phyloP scores from a whole-genome alignment of 208 protist genomes.

The Leishmania braziliensis region DNA sequence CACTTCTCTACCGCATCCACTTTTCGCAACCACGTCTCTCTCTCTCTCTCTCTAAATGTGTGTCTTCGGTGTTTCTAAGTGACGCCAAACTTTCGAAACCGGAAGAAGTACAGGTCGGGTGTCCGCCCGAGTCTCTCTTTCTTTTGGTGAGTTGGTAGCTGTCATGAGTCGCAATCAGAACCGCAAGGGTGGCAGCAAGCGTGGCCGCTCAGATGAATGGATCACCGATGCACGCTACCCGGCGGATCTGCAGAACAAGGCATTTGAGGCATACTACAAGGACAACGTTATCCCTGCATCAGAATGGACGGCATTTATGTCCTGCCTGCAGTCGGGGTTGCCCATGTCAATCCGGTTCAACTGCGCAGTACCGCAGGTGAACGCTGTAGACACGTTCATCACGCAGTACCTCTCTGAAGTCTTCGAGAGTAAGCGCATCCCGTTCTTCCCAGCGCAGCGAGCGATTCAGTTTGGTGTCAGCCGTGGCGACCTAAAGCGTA shows the following conservation, averaged over 20 bases:
- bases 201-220: constrained; percentile 64
- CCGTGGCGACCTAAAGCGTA: constrained; percentile 82
- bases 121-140: not conserved
- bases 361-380: constrained; percentile 28
- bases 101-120: constrained; percentile 5
- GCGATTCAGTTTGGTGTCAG: constrained; percentile 82
- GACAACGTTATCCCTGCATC: constrained; percentile 52
- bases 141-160: not conserved
- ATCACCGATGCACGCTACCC: constrained; percentile 62
- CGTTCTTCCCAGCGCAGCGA: constrained; percentile 60
- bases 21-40: not conserved
- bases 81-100: not conserved
- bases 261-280: constrained; percentile 79
- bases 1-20: not conserved
- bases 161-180: constrained; percentile 78
- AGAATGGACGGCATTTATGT: constrained; percentile 70
- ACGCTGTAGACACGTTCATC: constrained; percentile 48
- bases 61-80: not conserved
- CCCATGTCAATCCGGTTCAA: constrained; percentile 81
- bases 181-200: constrained; percentile 68
- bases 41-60: not conserved
- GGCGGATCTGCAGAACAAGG: constrained; percentile 55
- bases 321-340: constrained; percentile 66
- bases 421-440: constrained; percentile 47
- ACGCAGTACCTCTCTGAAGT: constrained; percentile 38